Evolutionary conservation across 2,329 filamentous ascomycete genomes (phyloP), one percentile per base, ranked within the genome.

Genomic region (Fusarium secorum): DNA sequence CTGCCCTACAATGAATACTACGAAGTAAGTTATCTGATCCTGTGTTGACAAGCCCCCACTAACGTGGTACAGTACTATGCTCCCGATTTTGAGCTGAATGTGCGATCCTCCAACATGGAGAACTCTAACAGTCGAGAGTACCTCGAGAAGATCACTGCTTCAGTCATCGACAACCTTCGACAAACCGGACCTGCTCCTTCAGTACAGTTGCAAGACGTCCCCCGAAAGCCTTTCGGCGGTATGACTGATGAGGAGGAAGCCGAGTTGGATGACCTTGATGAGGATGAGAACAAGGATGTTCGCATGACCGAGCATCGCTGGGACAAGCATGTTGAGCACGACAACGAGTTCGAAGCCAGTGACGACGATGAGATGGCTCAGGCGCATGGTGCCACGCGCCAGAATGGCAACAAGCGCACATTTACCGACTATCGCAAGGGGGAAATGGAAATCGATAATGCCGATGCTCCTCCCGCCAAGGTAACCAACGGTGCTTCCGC

Each of bases 1-100:
- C 86, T 98, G 42, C 95, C 95, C 1, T 98, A 94, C 81, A 98
- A 97, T 71, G 95, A 98, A 83, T 98, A 98, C 81, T 98, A 98
- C 79, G 89, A 91, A 79, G 89, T 90, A 81, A 79, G 85, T 76
- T 80, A 77, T 81, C 4, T 14, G 9, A 14, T n/a, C 28, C 7
- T 18, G 17, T 14, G 45, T 42, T 28, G n/a, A 52, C 30, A 42
- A n/a, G 18, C 24, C 26, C 24, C 15, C 38, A 45, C 77, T 80
- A 66, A 81, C 57, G 13, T 14, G n/a, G 11, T 24, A 6, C 83
- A 96, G 86, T 97, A 97, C 78, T 99, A 98, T 79, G 93, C 93
- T 18, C 93, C 93, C 11, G 94, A 97, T 75, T 97, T 95, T 76
- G 91, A 94, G 68, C 87, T 99, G 11, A 96, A 98, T 79, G 96